Percentiles rank a stretch among this genome's conserved stretches.
phyloP scores from a whole-genome alignment of 1,139 yeast genomes.

The Hyphopichia burtonii region DNA sequence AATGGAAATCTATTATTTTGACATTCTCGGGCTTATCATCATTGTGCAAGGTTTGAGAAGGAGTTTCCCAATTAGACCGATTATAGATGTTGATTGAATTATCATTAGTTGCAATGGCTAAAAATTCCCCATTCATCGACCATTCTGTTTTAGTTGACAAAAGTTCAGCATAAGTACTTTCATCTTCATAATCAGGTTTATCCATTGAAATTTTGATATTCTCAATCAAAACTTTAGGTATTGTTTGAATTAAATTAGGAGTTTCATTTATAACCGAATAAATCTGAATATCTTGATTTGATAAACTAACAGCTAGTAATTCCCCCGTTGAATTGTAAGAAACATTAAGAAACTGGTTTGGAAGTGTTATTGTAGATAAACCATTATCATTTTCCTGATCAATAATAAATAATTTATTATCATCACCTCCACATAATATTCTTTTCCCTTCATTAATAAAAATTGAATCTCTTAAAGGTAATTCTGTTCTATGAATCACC shows the following conservation, averaged over 20 bases:
- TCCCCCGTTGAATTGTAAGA: conserved; percentile 64
- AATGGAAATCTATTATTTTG: conserved; percentile 23
- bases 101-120: conserved; percentile 43
- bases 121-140: conserved; percentile 51
- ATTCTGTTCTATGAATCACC: conserved; percentile 42
- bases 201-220: conserved; percentile 39
- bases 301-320: conserved; percentile 57
- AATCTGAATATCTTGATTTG: conserved; percentile 67
- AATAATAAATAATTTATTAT: conserved; percentile 56
- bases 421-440: conserved; percentile 77
- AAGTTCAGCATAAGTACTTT: conserved; percentile 38
- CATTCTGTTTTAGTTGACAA: conserved; percentile 33
- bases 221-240: conserved; percentile 38
- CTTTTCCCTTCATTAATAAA: conserved; percentile 73
- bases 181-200: conserved; percentile 33
- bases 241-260: conserved; percentile 36
- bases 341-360: conserved; percentile 59
- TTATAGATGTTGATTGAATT: conserved; percentile 35
- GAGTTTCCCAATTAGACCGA: conserved; percentile 30
- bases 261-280: conserved; percentile 55
- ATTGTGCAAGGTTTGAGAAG: not conserved
- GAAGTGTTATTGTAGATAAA: conserved; percentile 30
- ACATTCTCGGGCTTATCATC: conserved; percentile 3
- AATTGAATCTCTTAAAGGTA: conserved; percentile 65
- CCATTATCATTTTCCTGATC: conserved; percentile 42